Conservation (phyloP, 225 moss, liverwort and hornwort genomes). For the Polytrichum formosum region DNA sequence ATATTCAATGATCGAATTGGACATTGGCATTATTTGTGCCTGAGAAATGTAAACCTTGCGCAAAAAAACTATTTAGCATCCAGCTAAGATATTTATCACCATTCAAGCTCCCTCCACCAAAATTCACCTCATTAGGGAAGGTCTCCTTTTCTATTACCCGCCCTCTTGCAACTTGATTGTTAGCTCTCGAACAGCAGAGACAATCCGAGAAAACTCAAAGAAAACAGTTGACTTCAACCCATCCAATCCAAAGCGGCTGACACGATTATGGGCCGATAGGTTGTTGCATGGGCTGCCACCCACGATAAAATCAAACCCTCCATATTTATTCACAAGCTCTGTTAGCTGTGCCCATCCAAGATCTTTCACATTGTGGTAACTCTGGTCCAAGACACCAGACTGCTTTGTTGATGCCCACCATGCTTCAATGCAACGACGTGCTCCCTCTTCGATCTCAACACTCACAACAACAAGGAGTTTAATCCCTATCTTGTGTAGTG, state of each 20-base stretch:
- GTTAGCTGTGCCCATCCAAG: conserved; percentile 24
- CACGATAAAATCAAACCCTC: conserved; percentile 73
- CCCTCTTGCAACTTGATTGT: conserved; percentile 17
- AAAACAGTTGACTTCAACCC: conserved; percentile 55
- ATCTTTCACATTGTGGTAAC: conserved; percentile 35
- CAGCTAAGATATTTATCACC: too few relatives aligned
- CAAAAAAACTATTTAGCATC: too few relatives aligned
- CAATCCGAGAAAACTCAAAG: conserved; percentile 71
- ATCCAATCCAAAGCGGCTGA: conserved; percentile 46
- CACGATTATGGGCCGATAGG: conserved; percentile 61
- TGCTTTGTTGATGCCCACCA: conserved; percentile 67
- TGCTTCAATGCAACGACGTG: conserved; percentile 42
- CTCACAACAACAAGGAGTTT: conserved; percentile 60
- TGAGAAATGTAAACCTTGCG: too few relatives aligned
- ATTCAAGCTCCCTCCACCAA: too few relatives aligned
- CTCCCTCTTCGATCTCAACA: conserved; percentile 53
- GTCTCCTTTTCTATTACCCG: neutral
- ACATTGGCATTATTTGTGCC: too few relatives aligned
- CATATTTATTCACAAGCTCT: conserved; percentile 30
- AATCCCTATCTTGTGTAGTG: conserved; percentile 68
- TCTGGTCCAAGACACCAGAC: conserved; percentile 29
- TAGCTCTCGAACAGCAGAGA: conserved; percentile 45
- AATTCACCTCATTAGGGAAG: too few relatives aligned
- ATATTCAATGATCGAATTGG: too few relatives aligned
- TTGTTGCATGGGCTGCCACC: conserved; percentile 92